Evolutionary conservation across 2,329 filamentous ascomycete genomes (phyloP).

Genomic region (Claviceps sp.): DNA sequence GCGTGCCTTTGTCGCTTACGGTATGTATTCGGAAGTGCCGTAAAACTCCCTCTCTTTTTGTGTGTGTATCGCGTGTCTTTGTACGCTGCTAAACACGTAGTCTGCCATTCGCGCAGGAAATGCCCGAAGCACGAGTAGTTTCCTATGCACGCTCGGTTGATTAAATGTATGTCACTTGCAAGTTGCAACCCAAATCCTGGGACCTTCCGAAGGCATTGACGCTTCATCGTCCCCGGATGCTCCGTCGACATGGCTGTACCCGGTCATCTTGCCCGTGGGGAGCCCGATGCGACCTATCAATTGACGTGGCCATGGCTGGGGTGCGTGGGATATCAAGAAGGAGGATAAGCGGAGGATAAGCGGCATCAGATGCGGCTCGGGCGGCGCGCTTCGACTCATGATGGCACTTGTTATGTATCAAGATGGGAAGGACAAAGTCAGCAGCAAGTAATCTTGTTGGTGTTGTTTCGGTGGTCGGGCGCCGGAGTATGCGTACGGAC

Average conservation of each 20-base stretch:
- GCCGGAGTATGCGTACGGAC: too few species aligned
- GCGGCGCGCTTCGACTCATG: too few species aligned
- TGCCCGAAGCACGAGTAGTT: background rate
- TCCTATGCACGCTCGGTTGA: background rate
- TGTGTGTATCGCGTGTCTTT: background rate
- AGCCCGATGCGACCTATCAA: background rate
- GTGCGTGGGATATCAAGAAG: background rate
- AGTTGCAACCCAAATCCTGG: background rate
- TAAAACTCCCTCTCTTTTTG: background rate
- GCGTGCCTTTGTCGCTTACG: background rate
- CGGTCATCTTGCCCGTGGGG: background rate
- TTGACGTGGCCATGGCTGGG: background rate
- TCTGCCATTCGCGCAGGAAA: background rate
- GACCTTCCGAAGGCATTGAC: background rate
- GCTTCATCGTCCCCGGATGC: background rate
- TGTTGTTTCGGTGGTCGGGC: too few species aligned
- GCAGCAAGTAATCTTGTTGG: too few species aligned
- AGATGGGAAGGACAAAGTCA: too few species aligned
- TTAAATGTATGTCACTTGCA: background rate
- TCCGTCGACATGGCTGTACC: background rate
- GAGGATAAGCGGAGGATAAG: too few species aligned
- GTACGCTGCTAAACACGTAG: background rate
- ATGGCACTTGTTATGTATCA: too few species aligned
- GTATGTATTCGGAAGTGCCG: background rate
- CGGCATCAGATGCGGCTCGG: too few species aligned